Percentiles rank a stretch among this genome's conserved stretches.
phyloP scores from a whole-genome alignment of 2,329 filamentous ascomycete genomes.

The Pseudocercospora fijiensis region DNA sequence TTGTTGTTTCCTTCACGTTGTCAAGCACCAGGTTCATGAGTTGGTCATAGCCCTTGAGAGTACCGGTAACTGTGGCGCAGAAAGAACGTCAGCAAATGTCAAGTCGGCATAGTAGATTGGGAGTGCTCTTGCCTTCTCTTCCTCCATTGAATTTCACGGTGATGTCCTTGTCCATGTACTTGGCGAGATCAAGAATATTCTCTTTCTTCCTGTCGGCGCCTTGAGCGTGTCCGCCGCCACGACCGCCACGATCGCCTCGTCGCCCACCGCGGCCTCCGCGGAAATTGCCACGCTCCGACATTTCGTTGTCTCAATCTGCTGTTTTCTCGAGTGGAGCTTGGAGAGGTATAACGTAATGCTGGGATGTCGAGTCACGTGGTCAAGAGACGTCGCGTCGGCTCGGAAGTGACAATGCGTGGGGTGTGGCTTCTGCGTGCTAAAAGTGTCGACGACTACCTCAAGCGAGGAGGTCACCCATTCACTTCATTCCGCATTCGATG shows the following conservation, averaged over 20 bases:
- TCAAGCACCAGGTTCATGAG: constrained; percentile 97
- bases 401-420: neutral
- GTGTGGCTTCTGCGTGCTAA: neutral
- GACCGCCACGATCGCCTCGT: constrained; percentile 39
- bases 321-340: neutral
- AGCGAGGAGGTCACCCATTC: neutral
- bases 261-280: constrained; percentile 43
- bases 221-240: constrained; percentile 46
- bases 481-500: too few relatives aligned
- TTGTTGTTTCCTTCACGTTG: constrained; percentile 84
- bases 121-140: constrained; percentile 65
- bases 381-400: neutral
- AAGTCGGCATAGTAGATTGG: neutral
- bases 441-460: neutral
- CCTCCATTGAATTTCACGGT: constrained; percentile 96
- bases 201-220: constrained; percentile 78
- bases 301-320: constrained; percentile 33
- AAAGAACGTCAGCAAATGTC: constrained; percentile 5
- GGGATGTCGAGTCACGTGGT: neutral
- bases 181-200: constrained; percentile 90
- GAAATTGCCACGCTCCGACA: constrained; percentile 58
- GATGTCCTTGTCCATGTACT: constrained; percentile 97
- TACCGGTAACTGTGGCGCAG: constrained; percentile 68
- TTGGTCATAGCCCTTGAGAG: constrained; percentile 91
- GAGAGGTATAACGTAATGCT: neutral